Evolutionary conservation across 495 filamentous ascomycete genomes (phyloP).

Genomic region (Talaromyces ruber): DNA sequence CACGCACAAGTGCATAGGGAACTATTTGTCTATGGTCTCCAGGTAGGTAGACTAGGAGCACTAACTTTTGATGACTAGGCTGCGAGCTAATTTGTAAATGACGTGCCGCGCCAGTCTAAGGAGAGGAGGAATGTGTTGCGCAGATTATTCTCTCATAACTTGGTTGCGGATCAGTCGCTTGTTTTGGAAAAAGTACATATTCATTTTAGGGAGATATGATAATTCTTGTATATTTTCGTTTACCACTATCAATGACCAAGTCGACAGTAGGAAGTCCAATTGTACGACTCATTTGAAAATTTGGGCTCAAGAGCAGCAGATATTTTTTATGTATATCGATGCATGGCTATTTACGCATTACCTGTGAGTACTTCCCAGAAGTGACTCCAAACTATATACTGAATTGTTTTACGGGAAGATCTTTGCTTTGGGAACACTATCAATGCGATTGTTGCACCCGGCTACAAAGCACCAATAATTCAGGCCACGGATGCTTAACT

Average conservation of each 20-base stretch:
- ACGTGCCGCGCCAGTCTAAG: slow-evolving; percentile 11
- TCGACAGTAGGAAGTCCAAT: not conserved
- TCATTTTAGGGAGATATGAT: not conserved
- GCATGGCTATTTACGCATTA: slow-evolving; percentile 31
- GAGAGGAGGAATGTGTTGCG: slow-evolving; percentile 24
- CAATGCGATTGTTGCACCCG: slow-evolving; percentile 19
- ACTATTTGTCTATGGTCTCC: too few species aligned
- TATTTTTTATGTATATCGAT: slow-evolving; percentile 26
- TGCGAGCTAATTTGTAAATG: too few species aligned
- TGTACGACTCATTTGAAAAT: slow-evolving; percentile 8
- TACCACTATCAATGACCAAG: not conserved
- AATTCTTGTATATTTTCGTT: not conserved
- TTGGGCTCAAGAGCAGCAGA: slow-evolving; percentile 9
- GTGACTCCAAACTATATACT: not conserved
- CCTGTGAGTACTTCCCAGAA: not conserved
- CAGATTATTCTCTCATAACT: slow-evolving; percentile 26
- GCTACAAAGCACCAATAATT: slow-evolving; percentile 23
- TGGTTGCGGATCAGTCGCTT: slow-evolving; percentile 21
- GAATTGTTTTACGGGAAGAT: not conserved
- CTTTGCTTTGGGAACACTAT: slow-evolving; percentile 26
- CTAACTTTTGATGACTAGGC: too few species aligned
- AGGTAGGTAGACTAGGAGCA: too few species aligned
- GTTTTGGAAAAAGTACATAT: slow-evolving; percentile 21
- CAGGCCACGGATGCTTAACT: slow-evolving; percentile 17
- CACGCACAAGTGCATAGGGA: too few species aligned